These are phyloP conservation scores for Monosporascus sp. DNA, from an alignment of 2,329 filamentous ascomycete species.

Conservation along the genomic window DNA sequence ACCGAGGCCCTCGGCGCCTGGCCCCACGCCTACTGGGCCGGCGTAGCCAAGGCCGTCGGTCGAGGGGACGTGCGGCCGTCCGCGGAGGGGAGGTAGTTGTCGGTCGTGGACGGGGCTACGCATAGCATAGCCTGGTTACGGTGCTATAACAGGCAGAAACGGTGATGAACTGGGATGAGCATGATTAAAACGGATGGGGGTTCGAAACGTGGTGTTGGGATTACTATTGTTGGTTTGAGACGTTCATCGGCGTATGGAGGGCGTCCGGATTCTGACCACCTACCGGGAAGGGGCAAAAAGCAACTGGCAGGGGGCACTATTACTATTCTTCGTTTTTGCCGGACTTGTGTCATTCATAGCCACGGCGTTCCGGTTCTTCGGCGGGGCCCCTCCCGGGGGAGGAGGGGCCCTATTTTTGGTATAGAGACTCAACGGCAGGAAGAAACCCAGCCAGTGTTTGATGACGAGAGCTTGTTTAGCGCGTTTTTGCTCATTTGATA, in stretches of 20 bases:
- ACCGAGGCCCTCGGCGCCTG: constrained; percentile 49
- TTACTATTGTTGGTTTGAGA: too few relatives aligned
- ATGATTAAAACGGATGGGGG: too few relatives aligned
- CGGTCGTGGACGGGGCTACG: too few relatives aligned
- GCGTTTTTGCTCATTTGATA: background rate
- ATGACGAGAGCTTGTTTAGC: background rate
- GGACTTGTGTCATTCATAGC: constrained; percentile 2
- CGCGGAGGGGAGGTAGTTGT: too few relatives aligned
- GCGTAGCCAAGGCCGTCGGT: constrained; percentile 47
- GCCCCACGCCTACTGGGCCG: constrained; percentile 58
- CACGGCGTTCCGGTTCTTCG: constrained; percentile 5
- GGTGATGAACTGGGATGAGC: too few relatives aligned
- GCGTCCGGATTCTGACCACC: too few relatives aligned
- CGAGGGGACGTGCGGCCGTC: constrained; percentile 15
- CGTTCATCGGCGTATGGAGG: too few relatives aligned
- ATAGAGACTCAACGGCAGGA: background rate
- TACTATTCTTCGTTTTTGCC: constrained; percentile 1
- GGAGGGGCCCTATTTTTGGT: too few relatives aligned
- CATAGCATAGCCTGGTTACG: too few relatives aligned
- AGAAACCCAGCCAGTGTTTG: background rate
- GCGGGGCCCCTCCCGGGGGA: background rate
- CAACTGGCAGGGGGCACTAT: background rate
- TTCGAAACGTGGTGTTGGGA: too few relatives aligned
- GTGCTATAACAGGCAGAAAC: too few relatives aligned
- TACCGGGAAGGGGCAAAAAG: too few relatives aligned